Conservation (phyloP, 2,329 filamentous ascomycete species). For the Dactylellina leptospora region DNA sequence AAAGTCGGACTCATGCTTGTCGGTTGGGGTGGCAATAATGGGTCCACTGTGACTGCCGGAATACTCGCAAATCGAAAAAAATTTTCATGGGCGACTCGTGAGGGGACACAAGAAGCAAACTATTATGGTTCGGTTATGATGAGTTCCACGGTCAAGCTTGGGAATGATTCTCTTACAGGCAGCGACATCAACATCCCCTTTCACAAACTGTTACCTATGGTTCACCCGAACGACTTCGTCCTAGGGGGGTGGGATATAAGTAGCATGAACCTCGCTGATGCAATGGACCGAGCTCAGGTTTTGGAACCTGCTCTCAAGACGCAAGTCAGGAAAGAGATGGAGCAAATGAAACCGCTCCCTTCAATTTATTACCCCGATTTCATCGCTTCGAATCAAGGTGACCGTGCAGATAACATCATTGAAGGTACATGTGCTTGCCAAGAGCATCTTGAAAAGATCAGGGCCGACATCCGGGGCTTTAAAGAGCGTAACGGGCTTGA, state of each 20-base stretch:
- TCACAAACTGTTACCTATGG: slow-evolving; percentile 92
- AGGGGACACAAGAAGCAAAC: slow-evolving; percentile 84
- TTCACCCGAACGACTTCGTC: slow-evolving; percentile 93
- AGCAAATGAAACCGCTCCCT: slow-evolving; percentile 83
- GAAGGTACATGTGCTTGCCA: slow-evolving; percentile 74
- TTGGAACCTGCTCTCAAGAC: slow-evolving; percentile 94
- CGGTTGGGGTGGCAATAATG: slow-evolving; percentile 98
- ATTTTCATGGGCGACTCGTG: slow-evolving; percentile 91
- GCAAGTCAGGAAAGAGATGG: slow-evolving; percentile 92
- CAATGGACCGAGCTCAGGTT: slow-evolving; percentile 95
- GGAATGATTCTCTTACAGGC: slow-evolving; percentile 81
- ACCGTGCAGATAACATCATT: slow-evolving; percentile 90
- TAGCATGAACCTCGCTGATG: slow-evolving; percentile 82
- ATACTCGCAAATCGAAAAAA: slow-evolving; percentile 93
- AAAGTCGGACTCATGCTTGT: slow-evolving; percentile 98
- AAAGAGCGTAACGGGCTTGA: slow-evolving; percentile 84
- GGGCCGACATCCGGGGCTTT: slow-evolving; percentile 92
- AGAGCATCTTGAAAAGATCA: slow-evolving; percentile 91
- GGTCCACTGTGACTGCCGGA: slow-evolving; percentile 93
- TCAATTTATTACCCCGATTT: slow-evolving; percentile 99
- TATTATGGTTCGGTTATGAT: slow-evolving; percentile 99
- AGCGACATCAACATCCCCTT: slow-evolving; percentile 97
- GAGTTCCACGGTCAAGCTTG: slow-evolving; percentile 96
- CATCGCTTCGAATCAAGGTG: slow-evolving; percentile 98
- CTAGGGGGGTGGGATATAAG: slow-evolving; percentile 99